Evolutionary conservation across 192 early-diverging fungal species (phyloP), one percentile per base, ranked within the genome.

Genomic region (Dissophora ornata): DNA sequence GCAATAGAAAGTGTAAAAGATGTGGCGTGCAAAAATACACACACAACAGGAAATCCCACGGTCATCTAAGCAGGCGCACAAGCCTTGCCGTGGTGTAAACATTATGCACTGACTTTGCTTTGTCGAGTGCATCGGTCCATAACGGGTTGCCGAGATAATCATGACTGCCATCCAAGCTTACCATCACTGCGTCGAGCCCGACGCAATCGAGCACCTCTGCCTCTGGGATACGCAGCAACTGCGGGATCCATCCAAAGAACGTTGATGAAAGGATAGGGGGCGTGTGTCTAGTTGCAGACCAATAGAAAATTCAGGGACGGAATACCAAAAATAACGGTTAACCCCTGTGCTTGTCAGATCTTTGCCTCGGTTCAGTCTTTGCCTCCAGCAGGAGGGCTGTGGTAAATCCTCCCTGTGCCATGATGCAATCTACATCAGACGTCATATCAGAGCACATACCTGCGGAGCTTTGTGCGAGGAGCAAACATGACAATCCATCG

Each of bases 161-260:
- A n/a, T n/a, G n/a, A n/a, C n/a, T n/a, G n/a, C n/a, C n/a, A n/a
- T n/a, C n/a, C n/a, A n/a, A n/a, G 28, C 62, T 46, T 84, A 86
- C 84, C 70, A 87, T 83, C 30, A 81, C 84, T 18, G 86, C 86
- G 69, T 87, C 86, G 16, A 87, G 73, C 26, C 86, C 86, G 16
- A 85, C 84, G 64, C 71, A 73, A 30, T 87, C 71, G 3, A 87
- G 54, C 21, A 85, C 53, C 38, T 80, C 83, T 15, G 66, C 59
- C 49, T 87, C 74, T 4, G 82, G 65, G 18, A 82, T 83, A 28
- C 71, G 65, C 18, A 84, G 36, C 42, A 87, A 48, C 41, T 84
- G 81, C 4, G 70, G 41, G 51, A 87, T 84, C 86, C 86, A 87
- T 15, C 83, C 83, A 73, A 87, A 84, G 33, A 87, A 83, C 8